phyloP scores from a whole-genome alignment of 345 rosid species.

The rapeseed (Brassica napus) region DNA sequence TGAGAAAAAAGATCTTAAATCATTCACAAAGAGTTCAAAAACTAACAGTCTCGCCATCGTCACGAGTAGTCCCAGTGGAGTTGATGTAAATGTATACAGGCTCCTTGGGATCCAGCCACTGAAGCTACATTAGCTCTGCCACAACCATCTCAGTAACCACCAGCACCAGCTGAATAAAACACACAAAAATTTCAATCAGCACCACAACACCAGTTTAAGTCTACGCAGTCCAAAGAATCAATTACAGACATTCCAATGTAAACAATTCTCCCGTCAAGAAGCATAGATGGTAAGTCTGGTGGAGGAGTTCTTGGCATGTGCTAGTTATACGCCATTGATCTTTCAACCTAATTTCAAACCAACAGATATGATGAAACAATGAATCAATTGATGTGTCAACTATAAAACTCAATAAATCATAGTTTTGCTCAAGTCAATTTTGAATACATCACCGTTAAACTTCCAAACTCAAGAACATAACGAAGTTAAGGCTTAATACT shows the following conservation, averaged over 20 bases:
- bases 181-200: slow-evolving; percentile 19
- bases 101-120: slow-evolving; percentile 68
- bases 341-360: slow-evolving; percentile 53
- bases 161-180: slow-evolving; percentile 66
- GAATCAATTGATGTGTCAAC: no score
- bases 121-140: slow-evolving; percentile 81
- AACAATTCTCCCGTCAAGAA: slow-evolving; percentile 76
- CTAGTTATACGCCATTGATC: slow-evolving; percentile 62
- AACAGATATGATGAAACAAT: no score
- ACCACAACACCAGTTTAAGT: background rate
- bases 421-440: no score
- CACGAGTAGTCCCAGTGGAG: slow-evolving; percentile 91
- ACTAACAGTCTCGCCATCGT: slow-evolving; percentile 85
- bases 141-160: slow-evolving; percentile 81
- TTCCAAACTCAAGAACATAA: no score
- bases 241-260: slow-evolving; percentile 93
- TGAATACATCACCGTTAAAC: no score
- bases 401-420: no score
- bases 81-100: slow-evolving; percentile 80
- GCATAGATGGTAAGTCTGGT: slow-evolving; percentile 80
- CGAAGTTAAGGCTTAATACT: no score
- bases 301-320: slow-evolving; percentile 66
- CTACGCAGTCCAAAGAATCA: background rate
- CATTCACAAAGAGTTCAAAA: background rate
- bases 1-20: background rate